Percentiles rank a stretch among this genome's conserved stretches.
Conservation (phyloP, 2,329 filamentous ascomycete species). For the Penicillium sclerotigenum region DNA sequence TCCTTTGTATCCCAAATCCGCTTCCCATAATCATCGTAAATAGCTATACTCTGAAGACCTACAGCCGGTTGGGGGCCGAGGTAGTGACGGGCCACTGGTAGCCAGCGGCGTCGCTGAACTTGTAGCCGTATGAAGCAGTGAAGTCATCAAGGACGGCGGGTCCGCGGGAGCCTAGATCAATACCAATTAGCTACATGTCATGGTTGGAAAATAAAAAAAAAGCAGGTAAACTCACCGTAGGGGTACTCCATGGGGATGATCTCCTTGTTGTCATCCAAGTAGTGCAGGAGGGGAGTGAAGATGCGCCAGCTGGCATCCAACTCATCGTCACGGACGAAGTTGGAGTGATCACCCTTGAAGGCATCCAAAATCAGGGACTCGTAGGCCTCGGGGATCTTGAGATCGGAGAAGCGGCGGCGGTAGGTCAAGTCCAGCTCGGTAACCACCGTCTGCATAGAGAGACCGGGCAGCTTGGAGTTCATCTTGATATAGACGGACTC, state of each 20-base stretch:
- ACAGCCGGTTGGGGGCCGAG: slow-evolving; percentile 76
- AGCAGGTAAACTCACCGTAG: slow-evolving; percentile 69
- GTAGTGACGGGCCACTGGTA: slow-evolving; percentile 87
- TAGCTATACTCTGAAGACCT: slow-evolving; percentile 37
- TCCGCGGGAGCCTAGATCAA: slow-evolving; percentile 76
- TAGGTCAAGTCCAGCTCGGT: slow-evolving; percentile 98
- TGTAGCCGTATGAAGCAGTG: slow-evolving; percentile 96
- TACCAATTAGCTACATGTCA: not conserved
- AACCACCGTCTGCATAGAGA: slow-evolving; percentile 99
- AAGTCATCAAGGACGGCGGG: slow-evolving; percentile 97
- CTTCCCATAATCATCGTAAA: slow-evolving; percentile 28
- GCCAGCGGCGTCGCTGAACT: slow-evolving; percentile 93
- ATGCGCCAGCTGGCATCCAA: slow-evolving; percentile 97
- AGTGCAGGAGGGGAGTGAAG: slow-evolving; percentile 95
- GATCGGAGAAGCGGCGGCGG: slow-evolving; percentile 94
- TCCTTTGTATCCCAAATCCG: slow-evolving; percentile 18
- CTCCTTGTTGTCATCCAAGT: slow-evolving; percentile 98
- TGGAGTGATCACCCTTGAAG: slow-evolving; percentile 98
- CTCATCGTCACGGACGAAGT: slow-evolving; percentile 97
- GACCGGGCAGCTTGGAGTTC: slow-evolving; percentile 98
- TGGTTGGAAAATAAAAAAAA: not conserved
- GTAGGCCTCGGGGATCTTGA: slow-evolving; percentile 99
- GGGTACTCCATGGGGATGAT: slow-evolving; percentile 99
- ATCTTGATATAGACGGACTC: slow-evolving; percentile 99
- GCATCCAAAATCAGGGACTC: slow-evolving; percentile 96